A percentile compares a stretch with the other conserved stretches of the same genome.
phyloP scores from a whole-genome alignment of 169 alveolate species.

The Plasmodium vivax region DNA sequence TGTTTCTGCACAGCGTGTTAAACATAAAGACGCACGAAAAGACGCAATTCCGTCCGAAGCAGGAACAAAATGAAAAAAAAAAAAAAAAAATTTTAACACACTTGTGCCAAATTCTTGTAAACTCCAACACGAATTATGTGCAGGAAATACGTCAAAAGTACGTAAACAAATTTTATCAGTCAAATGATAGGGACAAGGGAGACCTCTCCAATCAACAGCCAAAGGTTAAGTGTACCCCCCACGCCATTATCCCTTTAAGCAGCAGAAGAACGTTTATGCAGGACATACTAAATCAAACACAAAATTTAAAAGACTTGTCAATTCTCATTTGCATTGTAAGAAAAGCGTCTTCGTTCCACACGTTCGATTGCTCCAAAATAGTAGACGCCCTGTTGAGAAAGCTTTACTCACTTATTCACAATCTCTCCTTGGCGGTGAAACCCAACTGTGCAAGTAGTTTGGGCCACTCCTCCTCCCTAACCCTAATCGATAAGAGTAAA shows the following conservation, averaged over 20 bases:
- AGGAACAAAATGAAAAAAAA: constrained; percentile 21
- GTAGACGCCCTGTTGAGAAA: constrained; percentile 37
- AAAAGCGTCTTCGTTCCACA: constrained; percentile 28
- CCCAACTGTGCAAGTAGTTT: background rate
- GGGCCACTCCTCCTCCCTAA: background rate
- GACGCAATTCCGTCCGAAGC: background rate
- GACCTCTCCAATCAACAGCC: background rate
- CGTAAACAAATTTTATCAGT: background rate
- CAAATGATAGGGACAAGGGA: background rate
- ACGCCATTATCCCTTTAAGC: constrained; percentile 11
- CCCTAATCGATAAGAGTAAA: background rate
- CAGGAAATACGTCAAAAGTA: constrained; percentile 19
- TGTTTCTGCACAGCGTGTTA: constrained; percentile 36
- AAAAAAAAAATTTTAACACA: constrained; percentile 43
- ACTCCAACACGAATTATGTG: constrained; percentile 31
- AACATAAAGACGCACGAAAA: constrained; percentile 17
- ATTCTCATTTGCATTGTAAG: constrained; percentile 41
- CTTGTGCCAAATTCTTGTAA: constrained; percentile 34
- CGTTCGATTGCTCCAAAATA: constrained; percentile 13
- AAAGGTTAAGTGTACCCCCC: background rate
- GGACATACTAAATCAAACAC: constrained; percentile 31
- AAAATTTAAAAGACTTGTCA: constrained; percentile 45
- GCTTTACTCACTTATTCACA: constrained; percentile 13
- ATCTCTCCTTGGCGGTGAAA: background rate
- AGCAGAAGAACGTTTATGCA: constrained; percentile 39